Evolutionary conservation across 495 filamentous ascomycete genomes (phyloP).

Genomic region (Chaetomidium leptoderma): DNA sequence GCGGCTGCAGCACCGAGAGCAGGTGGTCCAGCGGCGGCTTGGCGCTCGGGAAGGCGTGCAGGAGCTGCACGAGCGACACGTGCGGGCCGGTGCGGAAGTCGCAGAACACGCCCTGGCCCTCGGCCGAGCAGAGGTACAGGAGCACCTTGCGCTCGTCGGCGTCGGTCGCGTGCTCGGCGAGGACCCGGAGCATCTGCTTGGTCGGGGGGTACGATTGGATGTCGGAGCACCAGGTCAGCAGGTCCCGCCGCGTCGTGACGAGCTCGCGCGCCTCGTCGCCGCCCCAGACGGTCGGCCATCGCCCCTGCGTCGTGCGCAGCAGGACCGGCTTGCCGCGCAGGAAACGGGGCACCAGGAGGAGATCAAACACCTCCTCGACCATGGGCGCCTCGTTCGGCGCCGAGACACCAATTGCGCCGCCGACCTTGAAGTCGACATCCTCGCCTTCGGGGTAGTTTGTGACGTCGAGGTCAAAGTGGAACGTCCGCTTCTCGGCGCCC

Average conservation of each 20-base stretch:
- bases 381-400: constrained; percentile 75
- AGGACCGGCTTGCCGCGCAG: constrained; percentile 77
- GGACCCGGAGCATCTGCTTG: constrained; percentile 77
- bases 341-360: constrained; percentile 68
- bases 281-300: constrained; percentile 98
- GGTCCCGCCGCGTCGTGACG: constrained; percentile 80
- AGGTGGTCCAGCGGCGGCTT: constrained; percentile 80
- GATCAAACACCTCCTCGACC: constrained; percentile 79
- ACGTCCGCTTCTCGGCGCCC: constrained; percentile 96
- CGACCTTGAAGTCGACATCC: constrained; percentile 89
- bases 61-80: constrained; percentile 75
- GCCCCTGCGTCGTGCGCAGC: constrained; percentile 69
- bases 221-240: constrained; percentile 93
- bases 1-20: constrained; percentile 70
- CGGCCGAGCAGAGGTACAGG: constrained; percentile 75
- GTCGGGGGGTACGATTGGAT: constrained; percentile 89
- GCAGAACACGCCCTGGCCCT: constrained; percentile 91
- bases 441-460: constrained; percentile 90
- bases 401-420: constrained; percentile 88
- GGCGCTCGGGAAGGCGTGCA: constrained; percentile 86
- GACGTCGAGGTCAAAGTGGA: constrained; percentile 94
- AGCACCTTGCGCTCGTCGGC: constrained; percentile 83
- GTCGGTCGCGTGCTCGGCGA: constrained; percentile 80
- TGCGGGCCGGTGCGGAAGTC: constrained; percentile 89
- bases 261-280: constrained; percentile 80